These are phyloP conservation scores for Phytophthora chlamydospora DNA, from an alignment of 352 stramenopile species.

Conservation along the genomic window DNA sequence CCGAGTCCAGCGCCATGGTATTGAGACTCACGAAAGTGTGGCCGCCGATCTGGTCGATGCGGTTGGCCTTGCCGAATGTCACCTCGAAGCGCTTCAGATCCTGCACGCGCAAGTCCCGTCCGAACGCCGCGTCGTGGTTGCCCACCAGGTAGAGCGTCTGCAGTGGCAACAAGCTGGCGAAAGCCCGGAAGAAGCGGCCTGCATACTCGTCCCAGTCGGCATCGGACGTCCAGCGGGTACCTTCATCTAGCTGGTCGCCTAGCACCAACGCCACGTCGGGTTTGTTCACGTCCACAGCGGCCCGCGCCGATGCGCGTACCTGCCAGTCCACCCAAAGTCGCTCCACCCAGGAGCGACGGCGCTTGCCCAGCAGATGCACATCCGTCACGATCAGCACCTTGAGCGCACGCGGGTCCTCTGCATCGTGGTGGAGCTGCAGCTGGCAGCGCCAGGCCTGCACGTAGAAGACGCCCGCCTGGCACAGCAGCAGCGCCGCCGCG, in stretches of 20 bases:
- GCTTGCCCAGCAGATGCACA: slow-evolving; percentile 76
- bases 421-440: slow-evolving; percentile 2
- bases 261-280: slow-evolving; percentile 69
- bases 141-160: slow-evolving; percentile 72
- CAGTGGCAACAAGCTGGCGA: slow-evolving; percentile 44
- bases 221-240: slow-evolving; percentile 52
- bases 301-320: slow-evolving; percentile 40
- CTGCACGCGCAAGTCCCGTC: slow-evolving; percentile 43
- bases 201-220: slow-evolving; percentile 66
- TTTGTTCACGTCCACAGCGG: slow-evolving; percentile 53
- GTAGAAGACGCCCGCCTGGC: slow-evolving; percentile 69
- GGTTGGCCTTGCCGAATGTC: slow-evolving; percentile 67
- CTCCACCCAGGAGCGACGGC: slow-evolving; percentile 58
- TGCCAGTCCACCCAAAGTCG: slow-evolving; percentile 82
- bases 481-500: slow-evolving; percentile 35
- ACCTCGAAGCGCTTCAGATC: slow-evolving; percentile 61
- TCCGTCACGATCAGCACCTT: slow-evolving; percentile 71
- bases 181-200: slow-evolving; percentile 49
- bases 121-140: slow-evolving; percentile 83
- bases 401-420: slow-evolving; percentile 10
- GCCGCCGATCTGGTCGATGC: slow-evolving; percentile 45
- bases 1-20: slow-evolving; percentile 78
- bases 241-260: slow-evolving; percentile 82
- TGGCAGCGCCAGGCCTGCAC: slow-evolving; percentile 54
- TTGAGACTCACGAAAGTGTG: slow-evolving; percentile 76